A percentile compares a stretch with the other conserved stretches of the same genome.
phyloP scores from a whole-genome alignment of 2,329 filamentous ascomycete genomes.

The Lachnellula arida region DNA sequence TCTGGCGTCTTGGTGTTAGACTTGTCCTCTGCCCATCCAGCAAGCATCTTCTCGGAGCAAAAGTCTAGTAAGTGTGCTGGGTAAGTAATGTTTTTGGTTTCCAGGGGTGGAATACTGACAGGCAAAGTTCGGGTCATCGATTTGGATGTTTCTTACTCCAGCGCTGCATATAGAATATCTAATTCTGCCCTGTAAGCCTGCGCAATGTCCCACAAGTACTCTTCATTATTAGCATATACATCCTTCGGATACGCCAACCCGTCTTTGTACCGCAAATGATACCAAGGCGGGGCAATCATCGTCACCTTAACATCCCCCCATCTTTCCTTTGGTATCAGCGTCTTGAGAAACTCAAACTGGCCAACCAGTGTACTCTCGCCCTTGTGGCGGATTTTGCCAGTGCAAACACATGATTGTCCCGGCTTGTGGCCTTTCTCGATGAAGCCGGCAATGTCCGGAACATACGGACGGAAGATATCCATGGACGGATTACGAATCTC shows the following conservation, averaged over 20 bases:
- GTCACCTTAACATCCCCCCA: constrained; percentile 67
- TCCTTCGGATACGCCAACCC: constrained; percentile 48
- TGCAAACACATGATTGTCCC: constrained; percentile 42
- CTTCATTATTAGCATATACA: constrained; percentile 47
- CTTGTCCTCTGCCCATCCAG: constrained; percentile 62
- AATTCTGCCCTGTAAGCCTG: constrained; percentile 49
- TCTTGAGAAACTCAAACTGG: constrained; percentile 52
- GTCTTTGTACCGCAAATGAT: constrained; percentile 58
- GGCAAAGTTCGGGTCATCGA: constrained; percentile 56
- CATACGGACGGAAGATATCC: constrained; percentile 37
- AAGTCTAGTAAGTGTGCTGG: constrained; percentile 48
- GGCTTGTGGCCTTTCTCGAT: constrained; percentile 43
- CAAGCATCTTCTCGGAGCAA: constrained; percentile 67
- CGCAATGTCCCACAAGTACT: constrained; percentile 52
- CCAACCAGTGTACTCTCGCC: constrained; percentile 39
- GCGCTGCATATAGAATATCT: constrained; percentile 49
- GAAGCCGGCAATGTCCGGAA: constrained; percentile 40
- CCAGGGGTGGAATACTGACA: constrained; percentile 42
- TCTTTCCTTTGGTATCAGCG: constrained; percentile 53
- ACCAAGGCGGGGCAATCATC: constrained; percentile 63
- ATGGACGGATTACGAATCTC: constrained; percentile 30
- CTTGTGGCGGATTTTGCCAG: constrained; percentile 43
- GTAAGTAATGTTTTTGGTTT: background rate
- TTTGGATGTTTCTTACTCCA: constrained; percentile 50
- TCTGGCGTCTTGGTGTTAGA: constrained; percentile 55